Percentiles rank a stretch among this genome's conserved stretches.
phyloP scores from a whole-genome alignment of 176 grass and related monocot genomes.

The Carex parvula region DNA sequence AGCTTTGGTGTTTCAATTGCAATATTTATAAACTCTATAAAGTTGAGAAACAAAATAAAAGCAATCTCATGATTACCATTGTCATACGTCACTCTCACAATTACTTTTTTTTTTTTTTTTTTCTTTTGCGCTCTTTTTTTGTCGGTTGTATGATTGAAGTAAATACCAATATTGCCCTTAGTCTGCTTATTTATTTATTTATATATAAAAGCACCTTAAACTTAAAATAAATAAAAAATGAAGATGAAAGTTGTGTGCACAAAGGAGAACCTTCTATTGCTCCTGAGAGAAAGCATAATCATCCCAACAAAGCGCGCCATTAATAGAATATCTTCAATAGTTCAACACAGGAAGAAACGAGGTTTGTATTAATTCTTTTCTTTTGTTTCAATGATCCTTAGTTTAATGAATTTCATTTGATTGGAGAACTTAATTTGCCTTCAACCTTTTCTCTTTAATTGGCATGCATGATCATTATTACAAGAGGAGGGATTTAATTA shows the following conservation, averaged over 20 bases:
- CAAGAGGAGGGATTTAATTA: too few species aligned
- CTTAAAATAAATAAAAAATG: not conserved
- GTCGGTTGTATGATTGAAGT: not conserved
- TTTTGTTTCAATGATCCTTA: not conserved
- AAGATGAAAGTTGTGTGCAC: constrained; percentile 15
- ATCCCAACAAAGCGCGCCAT: constrained; percentile 8
- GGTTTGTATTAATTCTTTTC: not conserved
- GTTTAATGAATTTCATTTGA: not conserved
- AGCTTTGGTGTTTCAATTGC: not conserved
- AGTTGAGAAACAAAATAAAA: constrained; percentile 4
- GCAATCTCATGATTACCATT: constrained; percentile 20
- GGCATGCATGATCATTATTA: too few species aligned
- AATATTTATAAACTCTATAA: not conserved
- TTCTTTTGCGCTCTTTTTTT: not conserved
- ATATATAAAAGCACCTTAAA: not conserved
- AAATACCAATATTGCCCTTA: constrained; percentile 7
- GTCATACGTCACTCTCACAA: not conserved
- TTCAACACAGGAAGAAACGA: not conserved
- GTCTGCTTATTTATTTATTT: not conserved
- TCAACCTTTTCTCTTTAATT: too few species aligned
- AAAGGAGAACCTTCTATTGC: constrained; percentile 10
- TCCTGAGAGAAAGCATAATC: not conserved
- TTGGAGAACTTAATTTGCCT: not conserved
- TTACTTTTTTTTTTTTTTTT: not conserved
- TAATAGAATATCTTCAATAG: constrained; percentile 5